Conservation (phyloP, 2,329 filamentous ascomycete species). For the Fusarium clavum region DNA sequence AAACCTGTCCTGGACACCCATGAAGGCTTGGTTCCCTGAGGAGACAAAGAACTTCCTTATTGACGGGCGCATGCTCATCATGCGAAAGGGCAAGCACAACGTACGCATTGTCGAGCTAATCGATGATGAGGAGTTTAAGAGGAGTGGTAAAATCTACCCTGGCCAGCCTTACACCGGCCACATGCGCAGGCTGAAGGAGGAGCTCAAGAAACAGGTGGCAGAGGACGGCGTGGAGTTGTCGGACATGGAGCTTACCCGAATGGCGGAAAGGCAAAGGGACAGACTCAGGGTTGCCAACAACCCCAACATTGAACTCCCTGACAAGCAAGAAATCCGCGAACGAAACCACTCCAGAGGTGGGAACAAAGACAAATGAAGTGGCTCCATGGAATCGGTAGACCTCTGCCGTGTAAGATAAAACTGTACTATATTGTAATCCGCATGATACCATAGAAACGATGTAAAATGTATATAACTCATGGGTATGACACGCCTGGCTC, state of each 20-base stretch:
- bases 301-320: conserved; percentile 56
- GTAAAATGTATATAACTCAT: conserved; percentile 36
- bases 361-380: conserved; percentile 10
- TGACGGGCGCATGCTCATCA: conserved; percentile 67
- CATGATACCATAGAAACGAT: conserved; percentile 47
- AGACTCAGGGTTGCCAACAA: conserved; percentile 54
- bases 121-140: conserved; percentile 64
- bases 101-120: conserved; percentile 71
- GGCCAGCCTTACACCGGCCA: conserved; percentile 64
- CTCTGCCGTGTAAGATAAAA: conserved; percentile 36
- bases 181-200: conserved; percentile 57
- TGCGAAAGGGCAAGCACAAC: conserved; percentile 73
- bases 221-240: conserved; percentile 46
- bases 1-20: conserved; percentile 69
- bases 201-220: conserved; percentile 53
- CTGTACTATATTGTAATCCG: conserved; percentile 48
- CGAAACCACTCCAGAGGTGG: conserved; percentile 29
- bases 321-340: conserved; percentile 50
- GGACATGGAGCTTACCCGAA: conserved; percentile 45
- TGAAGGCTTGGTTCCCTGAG: conserved; percentile 68
- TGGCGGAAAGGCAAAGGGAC: conserved; percentile 34
- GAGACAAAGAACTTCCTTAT: conserved; percentile 72
- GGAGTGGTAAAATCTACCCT: conserved; percentile 62
- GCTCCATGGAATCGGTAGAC: not conserved
- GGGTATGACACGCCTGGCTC: conserved; percentile 7